Base-by-base conservation (phyloP, 1,139 yeast species). In the Zygosaccharomyces sapae region DNA sequence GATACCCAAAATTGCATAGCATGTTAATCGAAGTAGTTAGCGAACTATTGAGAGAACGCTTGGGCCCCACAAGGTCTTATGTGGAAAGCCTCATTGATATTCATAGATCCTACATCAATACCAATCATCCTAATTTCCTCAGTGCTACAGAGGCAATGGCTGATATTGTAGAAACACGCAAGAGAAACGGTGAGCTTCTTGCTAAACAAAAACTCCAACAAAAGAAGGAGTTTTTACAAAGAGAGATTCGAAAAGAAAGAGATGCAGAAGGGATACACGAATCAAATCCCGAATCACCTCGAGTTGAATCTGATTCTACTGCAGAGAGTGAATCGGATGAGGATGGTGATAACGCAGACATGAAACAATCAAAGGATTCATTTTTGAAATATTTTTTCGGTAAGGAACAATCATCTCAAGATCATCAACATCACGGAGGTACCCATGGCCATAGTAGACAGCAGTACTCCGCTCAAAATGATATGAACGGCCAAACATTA, bases 131-230 rank as follows among this genome's bases (percentile, higher is more conserved):
- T 43, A 86, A 86, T 61, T 94, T 94, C 69, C 80, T 94, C 54
- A 96, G 97, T 24, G 97, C 98, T 1, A 96, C 97, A 1, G 83
- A 82, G 52, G 98, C 97, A 0, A 92, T 94, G 96, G 80, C 90
- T 29, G 74, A 80, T 49, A 96, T 92, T 38, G 83, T 88, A 40
- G 89, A 85, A 54, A 92, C 84, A 57, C 79, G 83, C 54, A 80
- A 79, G 12, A 56, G 75, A 69, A 41, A 38, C 19, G 38, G 39
- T 22, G 30, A 20, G 7, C 13, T 24, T 29, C 8, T 35, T 20
- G 40, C 51, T 75, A 73, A 68, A 44, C 74, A 72, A 40, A 55
- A 52, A 39, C 58, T 57, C 43, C 66, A 65, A 48, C 67, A 46
- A 52, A 54, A 41, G 38, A 55, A 50, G 46, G 49, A 44, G 35